Conservation (phyloP, 164 flowering plant species). For the Piper betle region DNA sequence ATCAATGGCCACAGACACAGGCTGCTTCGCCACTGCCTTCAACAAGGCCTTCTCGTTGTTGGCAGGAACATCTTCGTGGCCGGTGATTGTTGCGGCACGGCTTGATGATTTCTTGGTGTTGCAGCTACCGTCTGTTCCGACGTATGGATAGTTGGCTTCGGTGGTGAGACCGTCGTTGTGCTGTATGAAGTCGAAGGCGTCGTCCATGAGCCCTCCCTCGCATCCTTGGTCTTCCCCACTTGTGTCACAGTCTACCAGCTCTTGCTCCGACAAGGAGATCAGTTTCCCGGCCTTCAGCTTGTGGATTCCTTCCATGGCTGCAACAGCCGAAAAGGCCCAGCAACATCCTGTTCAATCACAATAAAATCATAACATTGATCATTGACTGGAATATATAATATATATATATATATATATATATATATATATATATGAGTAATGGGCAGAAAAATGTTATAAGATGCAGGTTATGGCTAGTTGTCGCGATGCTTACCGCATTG, state of each 20-base stretch:
- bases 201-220: conserved; percentile 11
- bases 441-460: no score
- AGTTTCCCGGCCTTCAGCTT: conserved; percentile 10
- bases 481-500: conserved; percentile 20
- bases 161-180: conserved; percentile 12
- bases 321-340: conserved; percentile 25
- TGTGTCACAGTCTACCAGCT: conserved; percentile 23
- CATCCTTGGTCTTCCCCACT: conserved; percentile 11
- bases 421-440: neutral
- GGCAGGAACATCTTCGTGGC: conserved; percentile 11
- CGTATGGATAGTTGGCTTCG: conserved; percentile 14
- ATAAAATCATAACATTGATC: neutral
- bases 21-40: conserved; percentile 21
- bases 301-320: conserved; percentile 16
- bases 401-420: neutral
- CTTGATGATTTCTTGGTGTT: neutral
- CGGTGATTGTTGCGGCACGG: conserved; percentile 11
- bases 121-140: conserved; percentile 7
- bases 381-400: neutral
- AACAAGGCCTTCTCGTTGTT: conserved; percentile 15
- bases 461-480: no score
- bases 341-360: conserved; percentile 12
- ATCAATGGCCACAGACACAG: conserved; percentile 16
- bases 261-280: conserved; percentile 22
- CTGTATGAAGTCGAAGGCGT: conserved; percentile 10